These are phyloP conservation scores for Scleromitrula shiraiana DNA, from an alignment of 2,329 filamentous ascomycete species.

Conservation along the genomic window DNA sequence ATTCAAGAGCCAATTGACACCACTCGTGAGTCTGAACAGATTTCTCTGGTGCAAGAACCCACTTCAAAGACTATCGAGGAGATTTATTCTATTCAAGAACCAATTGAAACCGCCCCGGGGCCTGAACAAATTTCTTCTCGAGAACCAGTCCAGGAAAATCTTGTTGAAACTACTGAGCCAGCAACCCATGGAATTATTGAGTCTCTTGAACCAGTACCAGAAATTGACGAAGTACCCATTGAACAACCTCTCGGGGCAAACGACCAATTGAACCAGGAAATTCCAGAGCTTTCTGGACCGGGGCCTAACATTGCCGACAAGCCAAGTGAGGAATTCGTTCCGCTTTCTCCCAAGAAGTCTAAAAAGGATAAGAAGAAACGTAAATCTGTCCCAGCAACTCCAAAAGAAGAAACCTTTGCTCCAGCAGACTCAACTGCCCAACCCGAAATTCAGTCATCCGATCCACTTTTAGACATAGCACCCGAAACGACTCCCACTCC, in stretches of 20 bases:
- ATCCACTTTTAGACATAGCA: not conserved
- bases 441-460: not conserved
- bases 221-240: not conserved
- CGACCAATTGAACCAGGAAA: not conserved
- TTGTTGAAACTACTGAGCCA: not conserved
- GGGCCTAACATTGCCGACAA: not conserved
- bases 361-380: constrained; percentile 21
- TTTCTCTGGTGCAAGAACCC: not conserved
- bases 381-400: constrained; percentile 9
- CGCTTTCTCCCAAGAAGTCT: constrained; percentile 12
- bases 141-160: not conserved
- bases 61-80: too few species aligned
- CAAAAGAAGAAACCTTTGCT: not conserved
- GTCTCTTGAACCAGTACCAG: not conserved
- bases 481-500: not conserved
- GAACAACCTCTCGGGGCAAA: not conserved
- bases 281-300: not conserved
- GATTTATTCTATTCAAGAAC: too few species aligned
- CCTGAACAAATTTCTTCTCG: not conserved
- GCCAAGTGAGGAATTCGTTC: constrained; percentile 7
- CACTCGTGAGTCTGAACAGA: not conserved
- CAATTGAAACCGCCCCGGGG: not conserved
- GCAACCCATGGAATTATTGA: not conserved
- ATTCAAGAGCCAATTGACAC: not conserved
- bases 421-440: not conserved